Percentiles rank a stretch among this genome's conserved stretches.
Evolutionary conservation across 1,284 basidiomycete species (phyloP).

Genomic region (Leccinum fuscescens): DNA sequence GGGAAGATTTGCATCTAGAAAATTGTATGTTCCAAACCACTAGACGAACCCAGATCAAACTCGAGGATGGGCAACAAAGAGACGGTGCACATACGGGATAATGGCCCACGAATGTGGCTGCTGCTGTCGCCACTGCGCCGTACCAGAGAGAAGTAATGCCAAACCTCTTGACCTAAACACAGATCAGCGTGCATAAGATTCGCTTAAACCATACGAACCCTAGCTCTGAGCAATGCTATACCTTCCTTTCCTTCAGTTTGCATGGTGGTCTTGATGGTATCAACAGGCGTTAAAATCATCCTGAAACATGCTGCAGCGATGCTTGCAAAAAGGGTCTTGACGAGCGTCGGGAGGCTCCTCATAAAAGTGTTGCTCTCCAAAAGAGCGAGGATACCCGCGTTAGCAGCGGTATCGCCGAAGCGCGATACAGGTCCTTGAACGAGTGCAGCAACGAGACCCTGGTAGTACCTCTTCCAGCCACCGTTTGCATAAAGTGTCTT

Average conservation of each 20-base stretch:
- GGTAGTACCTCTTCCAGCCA: slow-evolving; percentile 80
- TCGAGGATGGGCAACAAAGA: not conserved
- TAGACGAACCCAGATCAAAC: slow-evolving; percentile 22
- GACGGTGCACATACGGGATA: slow-evolving; percentile 55
- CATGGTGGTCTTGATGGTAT: slow-evolving; percentile 89
- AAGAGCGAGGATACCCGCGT: slow-evolving; percentile 76
- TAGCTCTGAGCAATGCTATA: slow-evolving; percentile 57
- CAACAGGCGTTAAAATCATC: slow-evolving; percentile 84
- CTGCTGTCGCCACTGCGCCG: slow-evolving; percentile 84
- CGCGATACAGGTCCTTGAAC: slow-evolving; percentile 76
- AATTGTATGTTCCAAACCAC: slow-evolving; percentile 87
- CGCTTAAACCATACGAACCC: slow-evolving; percentile 43
- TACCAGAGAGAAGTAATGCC: slow-evolving; percentile 83
- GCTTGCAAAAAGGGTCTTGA: slow-evolving; percentile 73
- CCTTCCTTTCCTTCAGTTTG: slow-evolving; percentile 82
- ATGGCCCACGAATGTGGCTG: slow-evolving; percentile 88
- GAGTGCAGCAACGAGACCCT: slow-evolving; percentile 78
- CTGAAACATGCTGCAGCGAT: slow-evolving; percentile 73
- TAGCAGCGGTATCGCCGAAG: slow-evolving; percentile 89
- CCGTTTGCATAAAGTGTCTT: slow-evolving; percentile 36
- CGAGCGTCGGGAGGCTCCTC: slow-evolving; percentile 55
- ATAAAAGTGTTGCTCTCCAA: slow-evolving; percentile 68
- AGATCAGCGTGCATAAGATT: not conserved
- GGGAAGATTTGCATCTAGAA: slow-evolving; percentile 64
- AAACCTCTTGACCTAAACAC: slow-evolving; percentile 60